Conservation (phyloP, 2,329 filamentous ascomycete genomes). For the Xylariaceae sp. region DNA sequence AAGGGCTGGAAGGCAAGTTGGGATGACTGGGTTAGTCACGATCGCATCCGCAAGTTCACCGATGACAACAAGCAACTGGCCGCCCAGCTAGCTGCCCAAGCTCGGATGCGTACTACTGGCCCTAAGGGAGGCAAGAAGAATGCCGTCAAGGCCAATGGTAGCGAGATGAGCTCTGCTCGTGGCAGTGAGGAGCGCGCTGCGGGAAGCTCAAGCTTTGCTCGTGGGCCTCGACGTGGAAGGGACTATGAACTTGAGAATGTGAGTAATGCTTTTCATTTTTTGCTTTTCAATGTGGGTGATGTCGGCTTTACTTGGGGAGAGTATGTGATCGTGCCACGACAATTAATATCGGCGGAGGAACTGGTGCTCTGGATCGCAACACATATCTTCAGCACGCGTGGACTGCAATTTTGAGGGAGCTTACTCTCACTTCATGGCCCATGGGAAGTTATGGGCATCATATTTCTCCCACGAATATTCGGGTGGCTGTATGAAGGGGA, state of each 20-base stretch:
- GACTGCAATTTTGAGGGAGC: too few species aligned
- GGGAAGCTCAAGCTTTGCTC: conserved; percentile 53
- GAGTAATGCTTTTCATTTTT: conserved; percentile 32
- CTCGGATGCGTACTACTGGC: conserved; percentile 22
- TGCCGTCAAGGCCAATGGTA: conserved; percentile 41
- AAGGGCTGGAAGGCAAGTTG: conserved; percentile 99
- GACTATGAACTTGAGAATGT: conserved; percentile 83
- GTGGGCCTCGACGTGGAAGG: conserved; percentile 69
- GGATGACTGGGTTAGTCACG: conserved; percentile 97
- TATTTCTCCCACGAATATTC: too few species aligned
- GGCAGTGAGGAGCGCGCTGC: conserved; percentile 75
- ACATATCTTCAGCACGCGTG: too few species aligned
- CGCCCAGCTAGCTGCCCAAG: conserved; percentile 63
- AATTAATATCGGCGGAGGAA: too few species aligned
- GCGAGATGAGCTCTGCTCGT: conserved; percentile 59
- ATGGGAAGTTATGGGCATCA: too few species aligned
- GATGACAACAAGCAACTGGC: conserved; percentile 94
- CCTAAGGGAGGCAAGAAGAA: conserved; percentile 54
- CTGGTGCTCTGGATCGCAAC: too few species aligned
- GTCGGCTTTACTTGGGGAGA: too few species aligned
- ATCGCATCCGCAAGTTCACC: conserved; percentile 89
- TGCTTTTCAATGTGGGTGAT: background rate
- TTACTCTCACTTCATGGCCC: too few species aligned
- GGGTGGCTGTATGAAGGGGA: too few species aligned
- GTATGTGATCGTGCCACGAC: too few species aligned